A percentile compares a stretch with the other conserved stretches of the same genome.
Conservation (phyloP, 2,329 filamentous ascomycete genomes). For the Trichoderma cornu-damae region DNA sequence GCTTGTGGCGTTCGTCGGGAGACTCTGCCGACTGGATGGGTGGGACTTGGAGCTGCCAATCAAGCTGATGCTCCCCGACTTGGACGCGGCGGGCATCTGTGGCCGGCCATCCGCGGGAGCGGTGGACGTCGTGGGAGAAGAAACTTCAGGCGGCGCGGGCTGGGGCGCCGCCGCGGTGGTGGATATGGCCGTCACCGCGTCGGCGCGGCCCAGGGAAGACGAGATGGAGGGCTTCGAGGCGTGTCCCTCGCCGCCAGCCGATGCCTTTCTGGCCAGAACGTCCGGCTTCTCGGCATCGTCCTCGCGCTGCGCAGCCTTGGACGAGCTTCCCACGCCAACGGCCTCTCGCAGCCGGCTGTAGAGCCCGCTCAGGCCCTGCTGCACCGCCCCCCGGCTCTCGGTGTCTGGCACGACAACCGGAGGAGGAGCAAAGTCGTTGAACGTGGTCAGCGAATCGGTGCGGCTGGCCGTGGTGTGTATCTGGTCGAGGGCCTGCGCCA, state of each 20-base stretch:
- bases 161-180: conserved; percentile 33
- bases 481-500: conserved; percentile 73
- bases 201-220: conserved; percentile 40
- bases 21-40: conserved; percentile 35
- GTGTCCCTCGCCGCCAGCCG: conserved; percentile 34
- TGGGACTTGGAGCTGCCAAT: conserved; percentile 42
- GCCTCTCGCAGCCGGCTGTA: conserved; percentile 81
- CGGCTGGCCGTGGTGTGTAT: conserved; percentile 88
- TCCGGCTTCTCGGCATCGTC: conserved; percentile 13
- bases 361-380: conserved; percentile 78
- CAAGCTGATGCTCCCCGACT: conserved; percentile 45
- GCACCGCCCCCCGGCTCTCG: conserved; percentile 65
- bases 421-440: conserved; percentile 82
- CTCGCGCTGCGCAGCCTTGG: conserved; percentile 34
- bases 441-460: conserved; percentile 79
- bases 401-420: conserved; percentile 52
- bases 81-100: conserved; percentile 41
- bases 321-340: conserved; percentile 61
- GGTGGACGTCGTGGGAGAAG: conserved; percentile 34
- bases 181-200: conserved; percentile 33
- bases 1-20: conserved; percentile 41
- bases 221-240: conserved; percentile 39
- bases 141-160: conserved; percentile 32
- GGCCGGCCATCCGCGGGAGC: conserved; percentile 38
- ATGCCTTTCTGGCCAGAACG: conserved; percentile 18